Percentiles rank a stretch among this genome's conserved stretches.
These are phyloP conservation scores for Paratinospora sagittata DNA, from an alignment of 164 flowering plant genomes.

Conservation along the genomic window DNA sequence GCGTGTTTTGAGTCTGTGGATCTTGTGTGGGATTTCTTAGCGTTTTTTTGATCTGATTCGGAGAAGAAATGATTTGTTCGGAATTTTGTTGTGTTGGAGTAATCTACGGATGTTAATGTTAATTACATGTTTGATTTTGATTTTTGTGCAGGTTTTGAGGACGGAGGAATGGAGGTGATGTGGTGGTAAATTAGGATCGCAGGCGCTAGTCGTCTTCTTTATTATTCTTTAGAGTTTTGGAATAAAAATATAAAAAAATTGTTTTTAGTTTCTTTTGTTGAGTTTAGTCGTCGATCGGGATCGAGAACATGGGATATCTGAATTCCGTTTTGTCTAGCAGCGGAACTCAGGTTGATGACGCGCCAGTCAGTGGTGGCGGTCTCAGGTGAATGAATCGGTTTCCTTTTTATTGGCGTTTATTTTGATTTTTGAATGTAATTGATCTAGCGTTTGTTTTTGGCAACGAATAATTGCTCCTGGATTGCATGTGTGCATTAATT, in stretches of 20 bases:
- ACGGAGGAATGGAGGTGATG: conserved; percentile 16
- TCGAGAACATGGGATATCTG: conserved; percentile 55
- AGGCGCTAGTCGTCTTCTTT: neutral
- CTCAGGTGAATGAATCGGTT: conserved; percentile 51
- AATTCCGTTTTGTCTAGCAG: conserved; percentile 62
- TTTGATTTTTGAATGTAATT: neutral
- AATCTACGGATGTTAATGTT: neutral
- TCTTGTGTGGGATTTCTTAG: neutral
- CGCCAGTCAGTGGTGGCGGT: conserved; percentile 88
- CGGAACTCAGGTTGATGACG: conserved; percentile 58
- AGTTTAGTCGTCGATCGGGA: neutral
- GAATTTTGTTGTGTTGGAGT: neutral
- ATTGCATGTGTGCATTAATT: neutral
- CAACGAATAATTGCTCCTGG: neutral
- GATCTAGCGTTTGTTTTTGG: neutral
- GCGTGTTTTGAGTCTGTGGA: neutral
- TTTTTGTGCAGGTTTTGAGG: conserved; percentile 21
- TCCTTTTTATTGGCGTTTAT: neutral
- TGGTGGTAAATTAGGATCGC: conserved; percentile 10
- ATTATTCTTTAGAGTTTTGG: neutral
- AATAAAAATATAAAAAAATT: neutral
- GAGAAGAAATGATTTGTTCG: neutral
- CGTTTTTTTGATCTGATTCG: neutral
- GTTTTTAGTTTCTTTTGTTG: neutral
- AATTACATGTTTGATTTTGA: neutral